Conservation (phyloP, 225 moss, liverwort and hornwort species). For the Marchantia paleacea region DNA sequence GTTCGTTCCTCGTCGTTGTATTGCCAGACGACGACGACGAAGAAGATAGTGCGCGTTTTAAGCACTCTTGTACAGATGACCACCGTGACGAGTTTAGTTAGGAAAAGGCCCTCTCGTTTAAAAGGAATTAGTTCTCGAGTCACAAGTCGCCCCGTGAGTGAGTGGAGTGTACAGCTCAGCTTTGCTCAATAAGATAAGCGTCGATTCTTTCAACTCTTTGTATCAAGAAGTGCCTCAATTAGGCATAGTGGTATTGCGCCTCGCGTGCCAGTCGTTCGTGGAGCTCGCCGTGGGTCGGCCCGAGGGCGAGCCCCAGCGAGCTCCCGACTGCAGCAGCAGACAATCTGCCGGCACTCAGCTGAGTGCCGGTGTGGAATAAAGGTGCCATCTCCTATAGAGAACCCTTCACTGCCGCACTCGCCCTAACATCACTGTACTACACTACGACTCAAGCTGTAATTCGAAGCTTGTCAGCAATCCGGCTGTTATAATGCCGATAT, state of each 20-base stretch:
- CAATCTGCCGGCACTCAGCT: no score
- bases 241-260: conserved; percentile 6
- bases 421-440: not conserved
- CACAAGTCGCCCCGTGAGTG: conserved; percentile 5
- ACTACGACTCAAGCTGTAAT: not conserved
- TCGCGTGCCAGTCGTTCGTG: not conserved
- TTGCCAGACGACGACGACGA: not conserved
- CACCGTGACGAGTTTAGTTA: conserved; percentile 6
- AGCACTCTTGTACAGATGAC: conserved; percentile 16
- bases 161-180: conserved; percentile 23
- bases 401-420: not conserved
- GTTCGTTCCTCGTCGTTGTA: not conserved
- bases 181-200: conserved; percentile 22
- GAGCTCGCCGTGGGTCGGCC: no score
- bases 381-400: conserved; percentile 9
- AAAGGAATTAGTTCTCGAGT: conserved; percentile 1
- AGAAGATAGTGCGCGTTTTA: conserved; percentile 12
- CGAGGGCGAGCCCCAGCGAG: no score
- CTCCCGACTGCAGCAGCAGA: not conserved
- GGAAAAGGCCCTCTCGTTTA: not conserved
- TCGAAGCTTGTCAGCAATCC: not conserved
- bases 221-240: conserved; percentile 17
- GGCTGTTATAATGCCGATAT: conserved; percentile 2
- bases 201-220: conserved; percentile 22
- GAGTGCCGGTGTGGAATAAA: conserved; percentile 5